Evolutionary conservation across 345 rosid genomes (phyloP).

Genomic region (Gossypium turneri): DNA sequence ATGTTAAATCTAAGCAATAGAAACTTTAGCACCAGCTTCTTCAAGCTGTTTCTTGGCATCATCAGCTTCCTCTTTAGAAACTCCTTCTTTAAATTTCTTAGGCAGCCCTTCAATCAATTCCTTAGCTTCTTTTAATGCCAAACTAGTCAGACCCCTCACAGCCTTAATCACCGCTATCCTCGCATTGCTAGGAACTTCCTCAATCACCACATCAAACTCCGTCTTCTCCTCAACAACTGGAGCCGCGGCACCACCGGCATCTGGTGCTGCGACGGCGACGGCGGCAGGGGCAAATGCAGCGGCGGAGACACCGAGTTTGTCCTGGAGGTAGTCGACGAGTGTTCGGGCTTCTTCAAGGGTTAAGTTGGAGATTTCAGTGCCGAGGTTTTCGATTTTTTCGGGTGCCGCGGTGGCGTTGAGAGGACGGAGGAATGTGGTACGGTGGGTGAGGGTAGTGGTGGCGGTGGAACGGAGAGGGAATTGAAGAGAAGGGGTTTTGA

Average conservation of each 20-base stretch:
- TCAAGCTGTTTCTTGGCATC: conserved; percentile 85
- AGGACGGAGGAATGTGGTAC: conserved; percentile 48
- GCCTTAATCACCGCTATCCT: conserved; percentile 85
- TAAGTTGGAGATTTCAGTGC: conserved; percentile 51
- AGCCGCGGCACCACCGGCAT: conserved; percentile 21
- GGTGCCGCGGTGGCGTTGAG: conserved; percentile 61
- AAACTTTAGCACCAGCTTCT: conserved; percentile 73
- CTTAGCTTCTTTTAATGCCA: conserved; percentile 89
- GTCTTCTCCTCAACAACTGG: conserved; percentile 64
- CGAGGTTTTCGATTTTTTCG: conserved; percentile 67
- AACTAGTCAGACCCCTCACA: conserved; percentile 63
- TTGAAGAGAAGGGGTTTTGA: conserved; percentile 28
- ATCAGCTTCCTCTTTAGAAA: conserved; percentile 79
- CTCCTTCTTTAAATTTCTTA: conserved; percentile 76
- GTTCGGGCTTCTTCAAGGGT: conserved; percentile 74
- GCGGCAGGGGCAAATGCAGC: conserved; percentile 66
- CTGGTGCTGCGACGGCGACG: conserved; percentile 39
- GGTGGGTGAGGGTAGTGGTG: conserved; percentile 30
- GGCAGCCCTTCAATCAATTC: conserved; percentile 85
- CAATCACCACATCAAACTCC: conserved; percentile 73
- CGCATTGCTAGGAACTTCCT: conserved; percentile 65
- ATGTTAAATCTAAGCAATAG: conserved; percentile 37
- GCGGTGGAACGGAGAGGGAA: conserved; percentile 35
- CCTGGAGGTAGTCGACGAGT: conserved; percentile 79
- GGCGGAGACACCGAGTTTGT: conserved; percentile 77